Evolutionary conservation across 305 asterid genomes (phyloP).

Genomic region (Ajuga reptans): DNA sequence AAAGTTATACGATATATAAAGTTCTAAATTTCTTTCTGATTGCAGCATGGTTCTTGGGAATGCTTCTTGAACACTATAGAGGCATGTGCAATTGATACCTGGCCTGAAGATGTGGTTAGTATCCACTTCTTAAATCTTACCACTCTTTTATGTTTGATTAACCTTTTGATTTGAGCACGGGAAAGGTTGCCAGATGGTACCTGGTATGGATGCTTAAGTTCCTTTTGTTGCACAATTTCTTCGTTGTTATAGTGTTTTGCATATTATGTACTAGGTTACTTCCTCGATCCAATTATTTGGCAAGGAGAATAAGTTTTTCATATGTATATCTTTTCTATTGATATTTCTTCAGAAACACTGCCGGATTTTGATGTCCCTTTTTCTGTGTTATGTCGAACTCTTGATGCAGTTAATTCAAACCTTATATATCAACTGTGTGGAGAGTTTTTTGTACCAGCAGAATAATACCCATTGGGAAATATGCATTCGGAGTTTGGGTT

Average conservation of each 20-base stretch:
- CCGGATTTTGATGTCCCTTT: not conserved
- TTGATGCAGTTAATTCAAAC: slow-evolving; percentile 67
- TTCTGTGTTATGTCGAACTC: not conserved
- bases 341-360: not conserved
- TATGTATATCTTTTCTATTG: not conserved
- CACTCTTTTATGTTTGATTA: slow-evolving; percentile 1
- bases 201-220: not conserved
- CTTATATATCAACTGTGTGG: slow-evolving; percentile 78
- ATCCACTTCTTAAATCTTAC: not conserved
- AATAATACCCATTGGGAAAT: slow-evolving; percentile 70
- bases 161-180: slow-evolving; percentile 7
- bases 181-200: not conserved
- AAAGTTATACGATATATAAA: not conserved
- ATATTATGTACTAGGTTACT: not conserved
- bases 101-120: slow-evolving; percentile 87
- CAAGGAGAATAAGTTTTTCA: not conserved
- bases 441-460: slow-evolving; percentile 48
- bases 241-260: not conserved
- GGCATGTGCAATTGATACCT: slow-evolving; percentile 78
- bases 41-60: slow-evolving; percentile 74
- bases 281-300: not conserved
- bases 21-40: slow-evolving; percentile 5
- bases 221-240: not conserved
- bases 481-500: slow-evolving; percentile 60
- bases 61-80: slow-evolving; percentile 75